Evolutionary conservation across 2,329 filamentous ascomycete genomes (phyloP), one percentile per base, ranked within the genome.

Genomic region (Waltergamsia citrina): DNA sequence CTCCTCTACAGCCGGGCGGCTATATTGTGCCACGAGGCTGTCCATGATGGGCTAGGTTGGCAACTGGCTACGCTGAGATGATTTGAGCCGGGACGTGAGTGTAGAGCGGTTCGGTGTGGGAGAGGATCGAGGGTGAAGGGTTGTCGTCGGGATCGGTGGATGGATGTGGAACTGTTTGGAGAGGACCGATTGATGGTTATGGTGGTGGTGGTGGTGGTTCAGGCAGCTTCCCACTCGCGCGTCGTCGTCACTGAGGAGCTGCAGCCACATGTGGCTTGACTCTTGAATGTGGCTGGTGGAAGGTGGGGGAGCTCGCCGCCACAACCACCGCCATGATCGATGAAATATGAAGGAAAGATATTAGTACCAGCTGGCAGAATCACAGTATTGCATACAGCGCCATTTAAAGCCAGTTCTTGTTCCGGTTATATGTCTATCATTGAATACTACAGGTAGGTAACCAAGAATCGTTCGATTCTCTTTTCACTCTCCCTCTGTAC

Each of bases 1-100:
- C 48, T 74, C 66, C 56, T 81, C 70, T 60, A 78, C 78, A 40
- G 80, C 70, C 51, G 87, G 78, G 50, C 81, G 79, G 65, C 82
- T 85, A 74, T 96, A 96, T 62, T 81, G 84, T 48, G 88, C 80
- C 50, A 98, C 86, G 57, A 98, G 78, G 50, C 85, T 76, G 63
- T 98, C 86, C 92, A 98, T 98, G 35, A 51, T 55, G 51, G 34
- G 32, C 36, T 19, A 11, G 11, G 28, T 11, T 16, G 11, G 5
- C 28, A 16, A 16, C 11, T 28, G 11, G 26, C 15, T 15, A 17
- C n/a, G 16, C 18, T 14, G 26, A 15, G 5, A 10, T 28, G 26
- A 4, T 14, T 14, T 28, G 26, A 7, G 26, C 11, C 8, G 26
- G 26, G 26, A 14, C 14, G 26, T 9, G 11, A 28, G 26, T 7